Base-by-base conservation (phyloP, 106 monocot genomes). In the Allium fistulosum region DNA sequence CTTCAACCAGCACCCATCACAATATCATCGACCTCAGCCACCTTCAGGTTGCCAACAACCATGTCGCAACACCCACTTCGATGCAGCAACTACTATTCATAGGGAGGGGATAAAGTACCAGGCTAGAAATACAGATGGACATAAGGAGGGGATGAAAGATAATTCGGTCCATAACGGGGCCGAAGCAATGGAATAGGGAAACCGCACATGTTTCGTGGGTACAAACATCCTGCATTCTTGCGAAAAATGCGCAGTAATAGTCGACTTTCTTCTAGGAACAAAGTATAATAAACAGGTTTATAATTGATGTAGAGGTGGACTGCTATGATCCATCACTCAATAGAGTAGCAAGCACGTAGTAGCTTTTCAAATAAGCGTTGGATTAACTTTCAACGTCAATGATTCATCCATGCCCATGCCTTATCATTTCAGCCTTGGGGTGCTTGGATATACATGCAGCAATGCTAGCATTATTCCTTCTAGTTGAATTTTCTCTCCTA, bases 291-390 rank as follows among this genome's bases (percentile, higher is more conserved):
- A 57, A 58, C 94, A 91, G 46, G 72, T 66, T 4, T 18, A 47
- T 9, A 95, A 91, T 72, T 95, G 94, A 68, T 91, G 94, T 76
- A 78, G 79, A 61, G 87, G 85, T 26, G 94, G 91, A 0, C 79
- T 85, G 9, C 18, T 95, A 47, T 80, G 88, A 0, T 88, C 94
- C 4, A 18, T 71, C 64, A 52, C 48, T 26, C 94, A 95, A 51
- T 65, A 83, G 12, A 69, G 53, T 0, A 26, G 67, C 17, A 80
- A 55, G 57, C 66, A 61, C 12, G 7, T 51, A 8, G 48, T 88
- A 13, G 65, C 85, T 26, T 91, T 95, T 67, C 80, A 84, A 51
- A 75, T 94, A 67, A 45, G 10, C 14, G 78, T 94, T 0, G 83
- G 83, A 18, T 46, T 0, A 11, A 60, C 26, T 45, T 14, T 65